Evolutionary conservation across 2,329 filamentous ascomycete genomes (phyloP).

Genomic region (Xylariaceae sp.): DNA sequence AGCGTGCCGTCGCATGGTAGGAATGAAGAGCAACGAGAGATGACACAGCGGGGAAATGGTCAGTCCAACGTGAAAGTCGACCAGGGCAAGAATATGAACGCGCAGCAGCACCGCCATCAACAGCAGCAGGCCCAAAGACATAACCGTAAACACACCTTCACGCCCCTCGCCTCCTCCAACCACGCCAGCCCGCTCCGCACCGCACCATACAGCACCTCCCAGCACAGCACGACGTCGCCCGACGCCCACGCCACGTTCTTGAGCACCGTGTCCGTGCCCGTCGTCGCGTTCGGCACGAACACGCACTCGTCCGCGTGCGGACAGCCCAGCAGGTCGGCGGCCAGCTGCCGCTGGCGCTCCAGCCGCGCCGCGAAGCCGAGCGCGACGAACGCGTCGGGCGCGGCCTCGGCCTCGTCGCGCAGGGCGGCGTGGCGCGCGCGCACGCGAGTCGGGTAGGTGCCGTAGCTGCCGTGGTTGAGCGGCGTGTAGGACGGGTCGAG

Average conservation of each 20-base stretch:
- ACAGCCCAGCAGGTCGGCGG: slow-evolving; percentile 13
- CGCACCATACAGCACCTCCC: slow-evolving; percentile 55
- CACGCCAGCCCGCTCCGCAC: slow-evolving; percentile 52
- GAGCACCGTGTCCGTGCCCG: slow-evolving; percentile 54
- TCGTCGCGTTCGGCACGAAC: slow-evolving; percentile 60
- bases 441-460: slow-evolving; percentile 16
- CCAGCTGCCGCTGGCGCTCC: slow-evolving; percentile 9
- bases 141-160: too few species aligned
- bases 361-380: slow-evolving; percentile 17
- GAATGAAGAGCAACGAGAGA: too few species aligned
- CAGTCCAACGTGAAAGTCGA: too few species aligned
- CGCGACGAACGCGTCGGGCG: slow-evolving; percentile 23
- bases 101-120: too few species aligned
- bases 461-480: slow-evolving; percentile 25
- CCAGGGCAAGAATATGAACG: too few species aligned
- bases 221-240: slow-evolving; percentile 55
- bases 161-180: slow-evolving; percentile 45
- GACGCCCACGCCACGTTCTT: slow-evolving; percentile 47
- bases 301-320: slow-evolving; percentile 31
- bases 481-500: slow-evolving; percentile 20
- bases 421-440: slow-evolving; percentile 13
- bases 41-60: too few species aligned
- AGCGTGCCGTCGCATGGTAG: too few species aligned
- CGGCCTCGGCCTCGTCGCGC: slow-evolving; percentile 16
- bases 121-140: too few species aligned